phyloP scores from a whole-genome alignment of 177 flowering plant species.

The Vitis hybrid region DNA sequence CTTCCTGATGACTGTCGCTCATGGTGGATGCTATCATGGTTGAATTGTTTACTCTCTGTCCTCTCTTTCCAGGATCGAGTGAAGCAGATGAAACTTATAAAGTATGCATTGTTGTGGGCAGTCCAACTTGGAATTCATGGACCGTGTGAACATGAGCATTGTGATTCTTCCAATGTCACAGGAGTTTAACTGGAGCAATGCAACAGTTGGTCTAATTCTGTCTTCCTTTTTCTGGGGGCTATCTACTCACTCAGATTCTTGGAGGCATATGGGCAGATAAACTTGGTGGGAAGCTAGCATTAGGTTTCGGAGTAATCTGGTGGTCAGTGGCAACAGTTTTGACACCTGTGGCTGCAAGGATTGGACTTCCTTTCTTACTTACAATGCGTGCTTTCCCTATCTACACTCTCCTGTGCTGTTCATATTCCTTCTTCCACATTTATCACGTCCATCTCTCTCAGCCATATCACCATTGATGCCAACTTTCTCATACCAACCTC shows the following conservation, averaged over 20 bases:
- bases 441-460: no score
- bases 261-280: slow-evolving; percentile 99
- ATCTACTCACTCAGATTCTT: slow-evolving; percentile 93
- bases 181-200: slow-evolving; percentile 92
- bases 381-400: slow-evolving; percentile 68
- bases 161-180: slow-evolving; percentile 97
- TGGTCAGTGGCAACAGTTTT: slow-evolving; percentile 95
- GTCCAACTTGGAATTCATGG: no score
- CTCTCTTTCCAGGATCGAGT: no score
- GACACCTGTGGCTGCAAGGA: slow-evolving; percentile 91
- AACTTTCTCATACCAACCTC: no score
- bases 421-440: no score
- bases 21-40: no score
- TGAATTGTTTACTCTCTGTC: no score
- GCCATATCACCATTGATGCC: no score
- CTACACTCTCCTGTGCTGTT: no score
- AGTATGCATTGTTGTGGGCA: no score
- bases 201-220: slow-evolving; percentile 96
- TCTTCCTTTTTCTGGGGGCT: slow-evolving; percentile 99
- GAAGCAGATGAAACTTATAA: no score
- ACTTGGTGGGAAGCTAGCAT: slow-evolving; percentile 84
- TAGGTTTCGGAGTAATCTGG: slow-evolving; percentile 98
- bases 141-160: slow-evolving; percentile 88
- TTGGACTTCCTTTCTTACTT: slow-evolving; percentile 90
- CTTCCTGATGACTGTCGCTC: no score